phyloP scores from a whole-genome alignment of 2,329 filamentous ascomycete species.

The Tolypocladium sp. region DNA sequence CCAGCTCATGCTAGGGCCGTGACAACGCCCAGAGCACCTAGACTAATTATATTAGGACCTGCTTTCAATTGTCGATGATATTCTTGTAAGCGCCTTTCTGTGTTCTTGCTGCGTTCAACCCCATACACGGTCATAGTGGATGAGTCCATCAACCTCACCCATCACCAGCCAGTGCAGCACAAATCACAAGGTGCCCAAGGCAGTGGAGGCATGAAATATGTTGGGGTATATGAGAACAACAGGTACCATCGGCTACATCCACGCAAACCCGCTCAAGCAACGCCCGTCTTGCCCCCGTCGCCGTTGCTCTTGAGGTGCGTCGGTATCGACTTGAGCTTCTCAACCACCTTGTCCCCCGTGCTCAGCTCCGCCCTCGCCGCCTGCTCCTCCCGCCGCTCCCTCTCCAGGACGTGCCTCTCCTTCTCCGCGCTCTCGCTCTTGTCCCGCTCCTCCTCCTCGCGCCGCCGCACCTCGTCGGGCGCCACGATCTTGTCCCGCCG shows the following conservation, averaged over 20 bases:
- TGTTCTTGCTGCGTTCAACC: no score
- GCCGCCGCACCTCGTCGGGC: conserved; percentile 47
- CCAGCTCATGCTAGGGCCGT: no score
- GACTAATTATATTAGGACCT: no score
- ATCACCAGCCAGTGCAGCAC: no score
- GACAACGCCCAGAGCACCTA: no score
- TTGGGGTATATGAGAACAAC: not conserved
- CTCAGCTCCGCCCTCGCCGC: conserved; percentile 28
- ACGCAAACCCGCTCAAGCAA: not conserved
- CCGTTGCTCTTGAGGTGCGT: conserved; percentile 13
- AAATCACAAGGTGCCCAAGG: not conserved
- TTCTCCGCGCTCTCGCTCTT: conserved; percentile 49
- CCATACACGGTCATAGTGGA: no score
- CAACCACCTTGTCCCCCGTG: conserved; percentile 21
- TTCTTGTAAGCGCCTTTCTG: no score
- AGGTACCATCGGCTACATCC: not conserved
- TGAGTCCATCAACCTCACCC: no score
- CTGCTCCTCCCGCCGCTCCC: conserved; percentile 22
- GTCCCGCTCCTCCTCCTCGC: conserved; percentile 51
- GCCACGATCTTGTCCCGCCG: conserved; percentile 50
- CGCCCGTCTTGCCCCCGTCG: not conserved
- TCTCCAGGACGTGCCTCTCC: conserved; percentile 34
- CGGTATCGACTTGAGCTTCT: conserved; percentile 29
- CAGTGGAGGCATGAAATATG: not conserved
- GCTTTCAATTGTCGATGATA: no score